Conservation (phyloP, 2,329 filamentous ascomycete genomes). For the Botryotinia convoluta region DNA sequence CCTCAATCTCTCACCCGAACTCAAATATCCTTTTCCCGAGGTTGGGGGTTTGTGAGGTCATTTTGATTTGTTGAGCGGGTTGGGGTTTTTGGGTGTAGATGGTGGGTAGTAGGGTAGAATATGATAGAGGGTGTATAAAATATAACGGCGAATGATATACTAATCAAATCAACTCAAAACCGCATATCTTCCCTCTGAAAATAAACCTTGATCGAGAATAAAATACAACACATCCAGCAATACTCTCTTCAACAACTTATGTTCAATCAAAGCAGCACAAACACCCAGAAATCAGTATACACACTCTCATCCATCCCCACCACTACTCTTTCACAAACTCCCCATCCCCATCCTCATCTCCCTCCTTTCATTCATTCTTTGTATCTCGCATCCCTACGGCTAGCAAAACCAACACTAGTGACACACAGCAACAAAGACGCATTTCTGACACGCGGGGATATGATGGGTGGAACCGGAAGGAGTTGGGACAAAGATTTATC, state of each 20-base stretch:
- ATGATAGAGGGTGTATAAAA: no score
- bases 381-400: background rate
- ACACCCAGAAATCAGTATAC: no score
- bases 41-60: background rate
- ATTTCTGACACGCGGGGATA: background rate
- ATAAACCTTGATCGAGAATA: no score
- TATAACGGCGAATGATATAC: background rate
- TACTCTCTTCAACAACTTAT: no score
- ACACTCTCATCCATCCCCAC: no score
- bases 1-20: background rate
- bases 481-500: background rate
- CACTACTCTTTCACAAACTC: no score
- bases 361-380: background rate
- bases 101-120: no score
- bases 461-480: background rate
- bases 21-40: no score
- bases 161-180: background rate
- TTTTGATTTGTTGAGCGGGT: background rate
- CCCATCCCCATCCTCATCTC: no score
- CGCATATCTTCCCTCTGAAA: background rate
- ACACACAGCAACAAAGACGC: background rate
- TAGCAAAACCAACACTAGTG: background rate
- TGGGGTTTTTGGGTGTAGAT: no score
- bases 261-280: background rate
- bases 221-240: no score